These are phyloP conservation scores for Metschnikowia chrysomelidarum DNA, from an alignment of 805 yeast species.

Conservation along the genomic window DNA sequence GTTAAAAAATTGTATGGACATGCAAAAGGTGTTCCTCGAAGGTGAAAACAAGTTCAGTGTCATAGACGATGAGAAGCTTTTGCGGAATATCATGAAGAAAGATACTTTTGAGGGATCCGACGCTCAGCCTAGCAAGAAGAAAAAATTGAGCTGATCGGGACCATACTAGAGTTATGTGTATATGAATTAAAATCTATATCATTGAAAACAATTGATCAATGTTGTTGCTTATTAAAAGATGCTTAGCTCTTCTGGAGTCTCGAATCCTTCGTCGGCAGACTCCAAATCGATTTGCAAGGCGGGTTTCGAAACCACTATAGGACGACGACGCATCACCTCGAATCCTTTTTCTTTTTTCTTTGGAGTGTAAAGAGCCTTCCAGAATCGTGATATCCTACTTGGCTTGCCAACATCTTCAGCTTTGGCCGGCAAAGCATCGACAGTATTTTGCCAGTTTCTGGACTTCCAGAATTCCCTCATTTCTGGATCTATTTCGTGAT, in stretches of 20 bases:
- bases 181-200: too few species aligned
- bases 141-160: constrained; percentile 17
- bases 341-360: constrained; percentile 27
- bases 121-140: constrained; percentile 22
- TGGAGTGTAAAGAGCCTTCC: constrained; percentile 3
- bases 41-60: constrained; percentile 32
- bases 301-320: constrained; percentile 27
- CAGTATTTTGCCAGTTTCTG: constrained; percentile 26
- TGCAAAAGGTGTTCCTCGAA: constrained; percentile 24
- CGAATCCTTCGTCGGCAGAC: too few species aligned
- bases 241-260: too few species aligned
- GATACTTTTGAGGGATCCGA: constrained; percentile 17
- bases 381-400: constrained; percentile 2
- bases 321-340: constrained; percentile 36
- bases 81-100: constrained; percentile 58
- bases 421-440: constrained; percentile 4
- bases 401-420: not conserved
- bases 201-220: too few species aligned
- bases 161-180: too few species aligned
- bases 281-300: too few species aligned
- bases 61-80: constrained; percentile 58
- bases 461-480: constrained; percentile 51
- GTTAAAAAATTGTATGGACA: constrained; percentile 39
- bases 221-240: not conserved
- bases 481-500: constrained; percentile 49